A percentile compares a stretch with the other conserved stretches of the same genome.
Evolutionary conservation across 176 grass and related monocot species (phyloP).

Genomic region (Panicum miliaceum): DNA sequence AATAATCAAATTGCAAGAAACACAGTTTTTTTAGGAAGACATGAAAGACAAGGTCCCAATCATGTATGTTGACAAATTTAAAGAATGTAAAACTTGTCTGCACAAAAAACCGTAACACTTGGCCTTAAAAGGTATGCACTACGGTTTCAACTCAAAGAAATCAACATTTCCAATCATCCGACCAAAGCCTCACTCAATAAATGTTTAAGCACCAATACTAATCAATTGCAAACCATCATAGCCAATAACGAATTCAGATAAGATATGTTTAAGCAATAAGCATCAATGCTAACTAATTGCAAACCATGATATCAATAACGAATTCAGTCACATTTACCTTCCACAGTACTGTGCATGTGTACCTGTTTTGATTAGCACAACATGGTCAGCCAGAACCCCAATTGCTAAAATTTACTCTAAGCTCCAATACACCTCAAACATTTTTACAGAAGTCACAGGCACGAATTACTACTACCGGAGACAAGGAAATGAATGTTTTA

Average conservation of each 20-base stretch:
- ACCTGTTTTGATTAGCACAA: conserved; percentile 13
- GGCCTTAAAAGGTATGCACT: neutral
- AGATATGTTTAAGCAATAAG: neutral
- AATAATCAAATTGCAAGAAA: conserved; percentile 23
- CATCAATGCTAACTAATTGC: conserved; percentile 7
- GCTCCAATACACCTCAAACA: neutral
- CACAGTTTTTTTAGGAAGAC: neutral
- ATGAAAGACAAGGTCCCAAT: neutral
- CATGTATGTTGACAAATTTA: conserved; percentile 6
- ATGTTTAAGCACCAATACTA: conserved; percentile 30
- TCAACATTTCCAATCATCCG: neutral
- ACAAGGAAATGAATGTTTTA: neutral
- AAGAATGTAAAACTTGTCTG: neutral
- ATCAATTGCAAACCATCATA: conserved; percentile 4
- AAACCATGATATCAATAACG: neutral
- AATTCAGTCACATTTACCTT: neutral
- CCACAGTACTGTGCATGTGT: neutral
- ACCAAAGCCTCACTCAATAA: conserved; percentile 21
- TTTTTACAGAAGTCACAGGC: neutral
- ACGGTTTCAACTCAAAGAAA: neutral
- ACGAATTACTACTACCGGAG: neutral
- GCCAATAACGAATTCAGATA: conserved; percentile 17
- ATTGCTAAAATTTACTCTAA: conserved; percentile 26
- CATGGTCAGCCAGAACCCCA: neutral
- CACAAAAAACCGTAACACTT: neutral